Evolutionary conservation across 1,139 yeast species (phyloP).

Genomic region (Pichia sp.): DNA sequence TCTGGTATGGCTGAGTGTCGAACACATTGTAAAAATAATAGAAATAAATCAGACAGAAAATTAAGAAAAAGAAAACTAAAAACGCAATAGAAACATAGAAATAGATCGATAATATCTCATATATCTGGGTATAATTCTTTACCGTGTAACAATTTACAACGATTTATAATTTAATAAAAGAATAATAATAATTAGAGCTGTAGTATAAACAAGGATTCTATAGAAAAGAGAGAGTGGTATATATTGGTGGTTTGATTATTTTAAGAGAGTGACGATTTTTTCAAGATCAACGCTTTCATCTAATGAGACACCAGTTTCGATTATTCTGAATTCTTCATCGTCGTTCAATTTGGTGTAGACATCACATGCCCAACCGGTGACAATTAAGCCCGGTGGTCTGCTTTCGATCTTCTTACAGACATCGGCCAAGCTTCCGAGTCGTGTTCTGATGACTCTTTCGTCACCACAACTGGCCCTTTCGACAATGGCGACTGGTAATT

Average conservation of each 20-base stretch:
- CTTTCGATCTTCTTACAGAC: conserved; percentile 84
- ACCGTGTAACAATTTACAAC: no score
- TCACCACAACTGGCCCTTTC: conserved; percentile 96
- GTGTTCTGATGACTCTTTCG: conserved; percentile 80
- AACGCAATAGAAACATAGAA: no score
- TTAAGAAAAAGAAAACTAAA: no score
- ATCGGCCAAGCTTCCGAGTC: conserved; percentile 59
- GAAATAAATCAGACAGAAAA: no score
- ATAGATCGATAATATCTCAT: no score
- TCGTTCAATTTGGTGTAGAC: conserved; percentile 42
- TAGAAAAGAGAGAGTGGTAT: background rate
- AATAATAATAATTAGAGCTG: no score
- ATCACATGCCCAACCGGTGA: conserved; percentile 79
- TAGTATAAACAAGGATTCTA: background rate
- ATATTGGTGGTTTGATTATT: background rate
- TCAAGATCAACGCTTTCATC: conserved; percentile 83
- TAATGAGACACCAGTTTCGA: conserved; percentile 49
- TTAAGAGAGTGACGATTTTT: conserved; percentile 44
- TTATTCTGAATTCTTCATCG: conserved; percentile 36
- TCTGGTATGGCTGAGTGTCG: no score
- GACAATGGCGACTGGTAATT: conserved; percentile 78
- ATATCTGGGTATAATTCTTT: no score
- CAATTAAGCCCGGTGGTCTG: conserved; percentile 90
- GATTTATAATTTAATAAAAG: no score
- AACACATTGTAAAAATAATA: no score